These are phyloP conservation scores for Ogataea siamensis DNA, from an alignment of 805 yeast species.

Conservation along the genomic window DNA sequence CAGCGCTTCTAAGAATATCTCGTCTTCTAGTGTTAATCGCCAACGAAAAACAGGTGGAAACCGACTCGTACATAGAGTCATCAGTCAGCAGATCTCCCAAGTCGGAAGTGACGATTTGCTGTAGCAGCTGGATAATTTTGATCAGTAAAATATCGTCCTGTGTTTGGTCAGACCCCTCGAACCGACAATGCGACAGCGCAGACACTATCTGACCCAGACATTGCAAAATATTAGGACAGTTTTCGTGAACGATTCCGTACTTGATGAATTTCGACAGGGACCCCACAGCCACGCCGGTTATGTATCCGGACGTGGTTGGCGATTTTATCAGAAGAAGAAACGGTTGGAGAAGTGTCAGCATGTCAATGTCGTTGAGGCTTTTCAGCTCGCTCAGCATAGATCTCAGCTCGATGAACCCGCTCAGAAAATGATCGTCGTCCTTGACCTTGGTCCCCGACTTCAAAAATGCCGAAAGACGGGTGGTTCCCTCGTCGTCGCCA, in stretches of 20 bases:
- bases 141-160: slow-evolving; percentile 89
- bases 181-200: slow-evolving; percentile 88
- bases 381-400: slow-evolving; percentile 60
- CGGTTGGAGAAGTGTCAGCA: slow-evolving; percentile 78
- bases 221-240: slow-evolving; percentile 53
- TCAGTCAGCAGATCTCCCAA: slow-evolving; percentile 69
- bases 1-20: slow-evolving; percentile 83
- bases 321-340: slow-evolving; percentile 81
- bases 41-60: slow-evolving; percentile 86
- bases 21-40: slow-evolving; percentile 91
- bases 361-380: slow-evolving; percentile 56
- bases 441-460: slow-evolving; percentile 31
- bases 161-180: slow-evolving; percentile 90
- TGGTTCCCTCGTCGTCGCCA: slow-evolving; percentile 29
- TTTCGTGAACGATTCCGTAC: slow-evolving; percentile 59
- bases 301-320: slow-evolving; percentile 79
- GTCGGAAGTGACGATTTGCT: slow-evolving; percentile 60
- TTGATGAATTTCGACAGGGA: slow-evolving; percentile 72
- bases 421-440: slow-evolving; percentile 56
- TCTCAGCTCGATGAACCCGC: slow-evolving; percentile 77
- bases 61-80: slow-evolving; percentile 80
- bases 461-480: slow-evolving; percentile 28
- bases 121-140: slow-evolving; percentile 75
- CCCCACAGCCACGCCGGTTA: slow-evolving; percentile 77
- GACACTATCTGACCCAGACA: slow-evolving; percentile 65